Conservation (phyloP, 169 alveolate species). For the Perkinsus chesapeaki region DNA sequence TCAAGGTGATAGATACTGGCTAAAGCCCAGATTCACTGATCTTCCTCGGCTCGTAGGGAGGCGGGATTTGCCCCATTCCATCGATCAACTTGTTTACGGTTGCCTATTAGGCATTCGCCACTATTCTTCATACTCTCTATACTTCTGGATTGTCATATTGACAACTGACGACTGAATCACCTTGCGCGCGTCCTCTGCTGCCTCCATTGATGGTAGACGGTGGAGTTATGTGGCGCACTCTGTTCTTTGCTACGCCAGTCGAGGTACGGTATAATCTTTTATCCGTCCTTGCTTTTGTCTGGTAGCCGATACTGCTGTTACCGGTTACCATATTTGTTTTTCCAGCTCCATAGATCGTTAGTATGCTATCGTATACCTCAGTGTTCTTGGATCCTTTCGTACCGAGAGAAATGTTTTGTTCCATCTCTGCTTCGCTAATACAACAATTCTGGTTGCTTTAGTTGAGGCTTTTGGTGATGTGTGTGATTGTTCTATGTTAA, state of each 20-base stretch:
- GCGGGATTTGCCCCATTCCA: too few species aligned
- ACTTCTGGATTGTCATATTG: not conserved
- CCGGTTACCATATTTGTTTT: not conserved
- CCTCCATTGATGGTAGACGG: not conserved
- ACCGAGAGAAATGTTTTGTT: too few species aligned
- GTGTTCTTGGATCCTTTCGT: not conserved
- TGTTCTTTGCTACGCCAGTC: not conserved
- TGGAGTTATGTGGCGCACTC: not conserved
- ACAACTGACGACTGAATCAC: not conserved
- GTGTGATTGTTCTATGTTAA: not conserved
- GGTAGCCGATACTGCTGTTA: not conserved
- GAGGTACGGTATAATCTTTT: not conserved
- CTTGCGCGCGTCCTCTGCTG: not conserved
- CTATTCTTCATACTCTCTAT: not conserved
- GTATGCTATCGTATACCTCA: not conserved
- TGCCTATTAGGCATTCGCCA: too few species aligned
- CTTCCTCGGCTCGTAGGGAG: too few species aligned
- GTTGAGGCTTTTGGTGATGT: not conserved
- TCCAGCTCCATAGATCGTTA: not conserved
- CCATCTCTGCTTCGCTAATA: too few species aligned
- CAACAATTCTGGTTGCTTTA: not conserved
- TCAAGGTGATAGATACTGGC: too few species aligned
- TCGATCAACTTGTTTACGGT: not conserved
- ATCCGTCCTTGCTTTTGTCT: not conserved
- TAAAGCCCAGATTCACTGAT: too few species aligned